Base-by-base conservation (phyloP, 2,329 filamentous ascomycete species). In the Beauveria bassiana region DNA sequence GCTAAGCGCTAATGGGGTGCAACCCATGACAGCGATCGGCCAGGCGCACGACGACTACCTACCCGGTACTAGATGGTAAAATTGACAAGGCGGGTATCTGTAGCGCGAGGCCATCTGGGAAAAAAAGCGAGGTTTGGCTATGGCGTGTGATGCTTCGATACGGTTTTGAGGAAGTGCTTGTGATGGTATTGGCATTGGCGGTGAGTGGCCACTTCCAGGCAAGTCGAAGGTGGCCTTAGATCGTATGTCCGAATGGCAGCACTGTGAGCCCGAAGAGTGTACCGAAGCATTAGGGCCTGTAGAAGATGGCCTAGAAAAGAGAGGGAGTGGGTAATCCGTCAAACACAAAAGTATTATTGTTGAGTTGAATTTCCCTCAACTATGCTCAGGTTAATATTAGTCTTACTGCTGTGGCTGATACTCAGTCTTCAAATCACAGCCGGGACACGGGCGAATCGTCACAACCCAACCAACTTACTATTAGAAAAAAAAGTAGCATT, bases 1-100 rank as follows among this genome's bases (percentile, higher is more conserved):
- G 58, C 58, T 60, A 60, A 16, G 47, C 58, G 49, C 47, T 20
- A 60, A 40, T 53, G 58, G 58, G 58, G 40, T 53, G 18, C 58
- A 54, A 53, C 58, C 38, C 42, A 38, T 5, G 24, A 38, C 18
- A 22, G 49, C 31, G 57, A 60, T 60, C 58, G 47, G 38, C 49
- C n/a, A 5, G 28, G 47, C 26, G 31, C 31, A 34, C 31, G 12
- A 34, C 31, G 12, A 34, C 31, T 34, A 16, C 42, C 24, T 56
- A 56, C 53, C 53, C 53, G 46, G 22, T 47, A 56, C 24, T 16
- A 7, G 3, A n/a, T 52, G 18, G 12, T 5, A 31, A 43, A 28
- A 7, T 16, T 18, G 5, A 18, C 3, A 26, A 31, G 9, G 2
- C 9, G 5, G 14, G 1, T 14, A 2, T 47, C 10, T 16, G 22